Evolutionary conservation across 495 filamentous ascomycete genomes (phyloP), one percentile per base, ranked within the genome.

Genomic region (Bombardia bombarda): DNA sequence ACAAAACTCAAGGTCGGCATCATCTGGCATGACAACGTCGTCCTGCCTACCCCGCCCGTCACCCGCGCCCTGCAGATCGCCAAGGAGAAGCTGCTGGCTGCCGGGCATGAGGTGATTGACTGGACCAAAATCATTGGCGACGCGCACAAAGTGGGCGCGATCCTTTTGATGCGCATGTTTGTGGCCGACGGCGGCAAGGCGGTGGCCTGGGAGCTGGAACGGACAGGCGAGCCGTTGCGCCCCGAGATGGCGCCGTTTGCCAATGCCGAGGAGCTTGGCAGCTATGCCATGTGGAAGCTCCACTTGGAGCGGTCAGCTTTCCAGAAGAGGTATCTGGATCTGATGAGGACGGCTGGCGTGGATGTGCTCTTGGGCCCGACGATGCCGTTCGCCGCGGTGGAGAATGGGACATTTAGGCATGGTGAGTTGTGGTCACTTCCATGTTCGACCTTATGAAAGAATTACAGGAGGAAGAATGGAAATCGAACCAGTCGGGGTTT

Each of bases 341-440:
- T 67, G 42, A 83, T 78, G 79, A 72, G 63, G 32, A 54, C 63
- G 0, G 19, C 40, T 16, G 56, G 56, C 10, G 73, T 87, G 2
- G 86, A 90, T 62, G 80, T 82, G 2, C 79, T 92, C 37, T 63
- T 92, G 1, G 80, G 73, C 40, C 83, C 85, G 0, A 72, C 68
- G 1, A 76, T 74, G 14, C 73, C 72, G 0, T 82, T 83, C 0
- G 71, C 77, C 5, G 74, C 68, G 42, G 69, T 80, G 35, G 75
- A 78, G 32, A 76, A 75, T 12, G 65, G 74, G 0, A 69, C 71
- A 10, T 86, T 83, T 58, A 84, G 82, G 82, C 73, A 75, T 19
- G 89, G 86, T 43, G 85, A 80, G 0, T 64, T 69, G 4, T 77
- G n/a, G n/a, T 84, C 46, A 88, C 82, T 81, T 86, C 87, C 51